These are phyloP conservation scores for Rehmannia glutinosa DNA, from an alignment of 257 asterid genomes.

Conservation along the genomic window DNA sequence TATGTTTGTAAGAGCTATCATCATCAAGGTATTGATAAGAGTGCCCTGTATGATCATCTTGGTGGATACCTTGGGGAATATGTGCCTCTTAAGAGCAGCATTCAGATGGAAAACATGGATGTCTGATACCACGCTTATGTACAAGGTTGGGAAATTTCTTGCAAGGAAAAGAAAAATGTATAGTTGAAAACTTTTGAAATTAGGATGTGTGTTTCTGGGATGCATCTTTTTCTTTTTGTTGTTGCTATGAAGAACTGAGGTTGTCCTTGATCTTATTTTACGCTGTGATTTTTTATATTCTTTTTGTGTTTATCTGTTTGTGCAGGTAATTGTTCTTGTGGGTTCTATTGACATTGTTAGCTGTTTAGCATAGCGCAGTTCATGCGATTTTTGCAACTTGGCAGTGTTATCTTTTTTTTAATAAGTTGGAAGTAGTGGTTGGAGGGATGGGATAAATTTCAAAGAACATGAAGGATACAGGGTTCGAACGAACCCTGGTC, in stretches of 20 bases:
- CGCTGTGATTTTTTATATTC: not conserved
- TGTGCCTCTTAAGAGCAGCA: constrained; percentile 93
- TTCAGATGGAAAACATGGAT: constrained; percentile 91
- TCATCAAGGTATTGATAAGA: constrained; percentile 84
- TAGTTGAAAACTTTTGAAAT: constrained; percentile 5
- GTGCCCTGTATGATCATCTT: constrained; percentile 81
- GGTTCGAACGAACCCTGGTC: too few species aligned
- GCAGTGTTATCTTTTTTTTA: not conserved
- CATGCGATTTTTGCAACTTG: not conserved
- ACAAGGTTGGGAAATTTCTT: constrained; percentile 17
- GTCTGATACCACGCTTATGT: constrained; percentile 29
- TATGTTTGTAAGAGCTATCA: constrained; percentile 95
- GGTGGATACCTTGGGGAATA: constrained; percentile 98
- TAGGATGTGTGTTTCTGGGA: not conserved
- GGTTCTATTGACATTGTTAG: not conserved
- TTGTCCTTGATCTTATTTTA: not conserved
- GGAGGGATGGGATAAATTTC: too few species aligned
- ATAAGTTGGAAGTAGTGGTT: too few species aligned
- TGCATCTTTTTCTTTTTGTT: constrained; percentile 4
- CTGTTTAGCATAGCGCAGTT: not conserved
- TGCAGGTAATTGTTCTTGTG: not conserved
- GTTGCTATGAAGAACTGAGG: constrained; percentile 11
- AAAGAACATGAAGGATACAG: too few species aligned
- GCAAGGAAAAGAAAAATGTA: not conserved
- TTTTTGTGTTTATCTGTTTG: not conserved